These are phyloP conservation scores for Aristolochia californica DNA, from an alignment of 164 flowering plant species.

Conservation along the genomic window DNA sequence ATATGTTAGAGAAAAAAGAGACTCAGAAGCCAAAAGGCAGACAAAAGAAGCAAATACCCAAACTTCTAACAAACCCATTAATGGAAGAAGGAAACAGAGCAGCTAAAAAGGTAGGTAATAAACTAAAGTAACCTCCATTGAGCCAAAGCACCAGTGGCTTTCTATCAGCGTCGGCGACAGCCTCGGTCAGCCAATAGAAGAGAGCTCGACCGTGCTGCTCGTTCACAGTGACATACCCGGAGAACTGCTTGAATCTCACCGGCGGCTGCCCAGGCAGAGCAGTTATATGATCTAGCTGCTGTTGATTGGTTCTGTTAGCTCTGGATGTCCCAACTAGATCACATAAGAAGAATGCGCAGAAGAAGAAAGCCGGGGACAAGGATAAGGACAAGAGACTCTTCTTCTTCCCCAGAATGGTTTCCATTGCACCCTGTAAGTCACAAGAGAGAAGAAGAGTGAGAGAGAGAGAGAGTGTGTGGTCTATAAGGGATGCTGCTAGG, in stretches of 20 bases:
- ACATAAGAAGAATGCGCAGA: conserved; percentile 4
- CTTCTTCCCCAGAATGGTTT: neutral
- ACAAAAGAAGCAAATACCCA: neutral
- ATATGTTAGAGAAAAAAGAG: too few relatives aligned
- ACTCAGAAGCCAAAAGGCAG: neutral
- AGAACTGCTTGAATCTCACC: conserved; percentile 54
- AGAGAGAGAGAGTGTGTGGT: neutral
- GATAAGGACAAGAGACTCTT: neutral
- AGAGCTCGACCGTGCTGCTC: conserved; percentile 58
- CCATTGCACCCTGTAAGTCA: neutral
- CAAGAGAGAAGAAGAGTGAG: neutral
- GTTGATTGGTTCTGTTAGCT: conserved; percentile 10
- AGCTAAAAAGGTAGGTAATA: too few relatives aligned
- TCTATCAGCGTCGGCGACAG: conserved; percentile 22
- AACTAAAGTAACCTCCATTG: conserved; percentile 61
- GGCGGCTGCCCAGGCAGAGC: conserved; percentile 70
- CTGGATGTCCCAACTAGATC: conserved; percentile 7
- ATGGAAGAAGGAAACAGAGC: neutral
- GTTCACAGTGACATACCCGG: conserved; percentile 74
- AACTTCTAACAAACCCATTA: neutral
- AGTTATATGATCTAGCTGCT: conserved; percentile 37
- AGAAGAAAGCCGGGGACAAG: neutral
- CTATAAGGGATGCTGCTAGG: neutral
- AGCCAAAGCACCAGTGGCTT: conserved; percentile 92
- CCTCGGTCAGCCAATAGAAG: conserved; percentile 76